Conservation (phyloP, 2,329 filamentous ascomycete species). For the Chalara sp. region DNA sequence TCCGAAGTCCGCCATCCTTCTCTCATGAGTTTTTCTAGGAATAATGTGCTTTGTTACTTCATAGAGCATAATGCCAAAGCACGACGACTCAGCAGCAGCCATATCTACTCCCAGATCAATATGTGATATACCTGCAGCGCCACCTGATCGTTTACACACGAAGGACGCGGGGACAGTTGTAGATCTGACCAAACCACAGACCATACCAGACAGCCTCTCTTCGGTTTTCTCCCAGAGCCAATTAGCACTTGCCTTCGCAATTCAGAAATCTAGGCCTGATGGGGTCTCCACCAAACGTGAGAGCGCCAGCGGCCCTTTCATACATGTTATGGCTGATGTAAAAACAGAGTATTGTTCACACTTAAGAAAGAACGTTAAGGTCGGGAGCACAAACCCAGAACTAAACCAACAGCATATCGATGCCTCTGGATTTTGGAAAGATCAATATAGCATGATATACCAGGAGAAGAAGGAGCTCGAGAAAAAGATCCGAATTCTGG, state of each 20-base stretch:
- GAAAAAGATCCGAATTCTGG: conserved; percentile 13
- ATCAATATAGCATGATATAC: conserved; percentile 16
- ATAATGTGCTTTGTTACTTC: no score
- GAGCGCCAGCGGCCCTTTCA: not conserved
- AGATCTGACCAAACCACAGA: not conserved
- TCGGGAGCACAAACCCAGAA: not conserved
- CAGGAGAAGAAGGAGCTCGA: conserved; percentile 17
- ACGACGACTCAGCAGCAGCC: no score
- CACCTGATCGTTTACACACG: no score
- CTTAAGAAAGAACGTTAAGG: conserved; percentile 12
- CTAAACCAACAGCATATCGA: conserved; percentile 19
- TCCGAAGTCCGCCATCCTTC: no score
- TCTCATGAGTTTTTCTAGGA: no score
- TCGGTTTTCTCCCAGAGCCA: conserved; percentile 16
- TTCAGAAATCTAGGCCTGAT: conserved; percentile 17
- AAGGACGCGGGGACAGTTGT: not conserved
- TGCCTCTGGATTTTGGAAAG: conserved; percentile 22
- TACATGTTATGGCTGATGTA: conserved; percentile 3
- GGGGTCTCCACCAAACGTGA: conserved; percentile 15
- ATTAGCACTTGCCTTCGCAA: conserved; percentile 16
- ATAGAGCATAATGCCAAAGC: no score
- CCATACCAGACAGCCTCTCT: conserved; percentile 1
- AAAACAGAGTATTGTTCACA: conserved; percentile 18
- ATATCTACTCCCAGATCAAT: no score
- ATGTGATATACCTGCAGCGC: no score